Evolutionary conservation across 2,329 filamentous ascomycete genomes (phyloP).

Genomic region (Rosellinia necatrix): DNA sequence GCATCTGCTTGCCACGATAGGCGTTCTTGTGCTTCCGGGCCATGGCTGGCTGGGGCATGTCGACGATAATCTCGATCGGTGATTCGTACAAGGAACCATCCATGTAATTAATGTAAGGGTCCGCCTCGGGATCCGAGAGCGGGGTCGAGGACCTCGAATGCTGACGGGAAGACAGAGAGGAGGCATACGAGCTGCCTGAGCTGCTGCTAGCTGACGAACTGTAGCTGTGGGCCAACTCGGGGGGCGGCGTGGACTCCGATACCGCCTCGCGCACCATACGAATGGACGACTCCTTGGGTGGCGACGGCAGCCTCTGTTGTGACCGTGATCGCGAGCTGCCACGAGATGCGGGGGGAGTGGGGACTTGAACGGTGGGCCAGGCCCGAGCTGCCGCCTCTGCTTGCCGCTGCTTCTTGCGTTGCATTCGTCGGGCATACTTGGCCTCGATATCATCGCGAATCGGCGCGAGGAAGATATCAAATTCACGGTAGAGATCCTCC

Average conservation of each 20-base stretch:
- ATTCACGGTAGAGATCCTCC: conserved; percentile 82
- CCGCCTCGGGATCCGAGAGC: conserved; percentile 47
- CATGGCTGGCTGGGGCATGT: conserved; percentile 44
- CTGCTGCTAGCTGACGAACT: conserved; percentile 43
- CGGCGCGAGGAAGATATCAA: conserved; percentile 86
- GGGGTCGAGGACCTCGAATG: conserved; percentile 58
- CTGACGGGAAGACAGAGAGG: conserved; percentile 52
- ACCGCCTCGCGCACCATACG: conserved; percentile 44
- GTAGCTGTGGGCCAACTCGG: conserved; percentile 52
- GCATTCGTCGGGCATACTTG: conserved; percentile 55
- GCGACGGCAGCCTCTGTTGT: conserved; percentile 40
- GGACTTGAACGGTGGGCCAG: conserved; percentile 46
- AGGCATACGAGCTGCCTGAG: conserved; percentile 53
- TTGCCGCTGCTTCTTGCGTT: conserved; percentile 49
- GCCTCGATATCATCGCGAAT: conserved; percentile 68
- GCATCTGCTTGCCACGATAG: conserved; percentile 42
- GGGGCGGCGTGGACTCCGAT: conserved; percentile 49
- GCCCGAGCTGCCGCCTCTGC: conserved; percentile 47
- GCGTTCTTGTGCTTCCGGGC: conserved; percentile 32
- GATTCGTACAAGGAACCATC: conserved; percentile 54
- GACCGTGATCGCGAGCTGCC: conserved; percentile 45
- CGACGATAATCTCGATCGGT: conserved; percentile 52
- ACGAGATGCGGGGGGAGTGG: conserved; percentile 53
- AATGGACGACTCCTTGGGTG: conserved; percentile 45
- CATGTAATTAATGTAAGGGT: conserved; percentile 46